phyloP scores from a whole-genome alignment of 1,284 basidiomycete species.

The Exobasidium cylindrosporum region DNA sequence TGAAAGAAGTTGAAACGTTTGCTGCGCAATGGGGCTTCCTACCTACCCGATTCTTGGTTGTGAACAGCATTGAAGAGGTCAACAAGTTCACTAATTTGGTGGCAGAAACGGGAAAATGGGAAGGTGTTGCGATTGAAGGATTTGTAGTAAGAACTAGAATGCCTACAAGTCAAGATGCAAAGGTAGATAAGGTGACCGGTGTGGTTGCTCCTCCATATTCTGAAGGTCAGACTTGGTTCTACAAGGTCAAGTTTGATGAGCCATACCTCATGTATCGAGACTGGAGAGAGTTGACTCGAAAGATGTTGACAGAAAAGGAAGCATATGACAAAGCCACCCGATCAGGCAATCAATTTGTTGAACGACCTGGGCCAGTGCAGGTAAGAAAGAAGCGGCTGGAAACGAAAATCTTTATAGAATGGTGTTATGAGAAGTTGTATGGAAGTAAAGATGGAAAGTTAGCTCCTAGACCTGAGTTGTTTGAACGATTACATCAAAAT shows the following conservation, averaged over 20 bases:
- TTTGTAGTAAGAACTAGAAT: constrained; percentile 72
- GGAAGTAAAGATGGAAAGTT: constrained; percentile 64
- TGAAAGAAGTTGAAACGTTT: constrained; percentile 67
- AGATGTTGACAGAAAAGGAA: constrained; percentile 42
- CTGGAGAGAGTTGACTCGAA: constrained; percentile 90
- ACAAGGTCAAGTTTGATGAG: constrained; percentile 99
- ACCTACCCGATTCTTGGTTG: constrained; percentile 66
- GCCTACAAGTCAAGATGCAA: constrained; percentile 50
- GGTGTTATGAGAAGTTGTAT: constrained; percentile 47
- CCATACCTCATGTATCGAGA: constrained; percentile 98
- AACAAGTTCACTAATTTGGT: constrained; percentile 70
- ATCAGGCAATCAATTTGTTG: constrained; percentile 9
- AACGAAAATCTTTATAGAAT: constrained; percentile 42
- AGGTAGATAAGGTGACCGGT: constrained; percentile 25
- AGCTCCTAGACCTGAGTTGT: constrained; percentile 64
- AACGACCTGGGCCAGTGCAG: constrained; percentile 30
- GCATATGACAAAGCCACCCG: constrained; percentile 11
- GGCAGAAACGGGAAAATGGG: constrained; percentile 69
- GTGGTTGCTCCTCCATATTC: constrained; percentile 45
- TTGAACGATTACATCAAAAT: constrained; percentile 67
- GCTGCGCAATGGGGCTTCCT: constrained; percentile 91
- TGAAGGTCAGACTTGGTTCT: constrained; percentile 85
- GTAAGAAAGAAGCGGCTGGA: constrained; percentile 39
- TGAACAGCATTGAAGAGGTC: constrained; percentile 70
- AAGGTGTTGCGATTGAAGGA: constrained; percentile 84